Conservation (phyloP, 768 basidiomycete species). For the Crepidotus variabilis region DNA sequence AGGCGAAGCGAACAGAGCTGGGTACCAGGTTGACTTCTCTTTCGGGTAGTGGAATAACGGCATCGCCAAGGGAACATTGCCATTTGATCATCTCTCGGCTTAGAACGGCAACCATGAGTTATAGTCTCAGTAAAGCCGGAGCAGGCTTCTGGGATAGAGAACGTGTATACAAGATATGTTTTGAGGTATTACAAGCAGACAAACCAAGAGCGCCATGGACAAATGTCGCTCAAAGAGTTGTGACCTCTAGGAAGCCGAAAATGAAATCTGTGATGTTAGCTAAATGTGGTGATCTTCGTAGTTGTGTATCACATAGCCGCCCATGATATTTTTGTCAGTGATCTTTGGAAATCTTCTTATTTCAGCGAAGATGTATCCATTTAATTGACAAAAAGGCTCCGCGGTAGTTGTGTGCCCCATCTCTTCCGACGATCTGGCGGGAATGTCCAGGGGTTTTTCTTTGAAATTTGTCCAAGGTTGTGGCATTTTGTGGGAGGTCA, state of each 20-base stretch:
- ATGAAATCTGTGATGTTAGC: background rate
- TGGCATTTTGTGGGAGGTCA: too few species aligned
- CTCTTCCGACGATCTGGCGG: too few species aligned
- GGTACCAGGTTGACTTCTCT: background rate
- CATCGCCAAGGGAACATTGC: background rate
- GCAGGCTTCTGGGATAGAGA: too few species aligned
- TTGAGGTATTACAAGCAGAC: background rate
- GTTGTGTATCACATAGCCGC: background rate
- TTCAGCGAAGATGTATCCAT: background rate
- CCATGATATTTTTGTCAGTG: background rate
- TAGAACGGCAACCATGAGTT: background rate
- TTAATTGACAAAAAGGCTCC: too few species aligned
- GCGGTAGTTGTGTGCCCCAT: too few species aligned
- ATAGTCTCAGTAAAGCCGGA: background rate
- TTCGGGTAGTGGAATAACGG: background rate
- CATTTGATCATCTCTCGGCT: background rate
- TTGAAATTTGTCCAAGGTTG: too few species aligned
- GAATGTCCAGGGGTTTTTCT: too few species aligned
- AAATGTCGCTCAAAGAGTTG: too few species aligned
- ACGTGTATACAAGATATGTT: background rate
- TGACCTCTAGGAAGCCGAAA: too few species aligned
- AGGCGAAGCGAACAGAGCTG: background rate
- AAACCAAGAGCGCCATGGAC: background rate
- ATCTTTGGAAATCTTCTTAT: background rate
- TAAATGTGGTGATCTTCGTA: background rate